Evolutionary conservation across 2,329 filamentous ascomycete genomes (phyloP), one percentile per base, ranked within the genome.

Genomic region (Chalaropsis ovoidea): DNA sequence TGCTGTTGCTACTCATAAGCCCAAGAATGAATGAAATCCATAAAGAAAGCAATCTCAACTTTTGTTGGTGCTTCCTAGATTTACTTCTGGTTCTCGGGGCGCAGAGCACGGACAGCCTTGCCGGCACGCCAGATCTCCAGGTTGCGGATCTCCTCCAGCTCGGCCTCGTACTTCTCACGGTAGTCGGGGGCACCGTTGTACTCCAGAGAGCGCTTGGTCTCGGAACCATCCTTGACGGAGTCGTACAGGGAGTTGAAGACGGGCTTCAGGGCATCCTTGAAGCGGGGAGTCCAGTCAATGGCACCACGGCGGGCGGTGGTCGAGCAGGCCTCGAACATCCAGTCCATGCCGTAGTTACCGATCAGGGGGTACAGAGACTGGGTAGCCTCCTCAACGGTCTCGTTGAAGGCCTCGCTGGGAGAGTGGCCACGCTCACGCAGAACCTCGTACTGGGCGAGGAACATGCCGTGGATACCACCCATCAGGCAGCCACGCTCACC

Each of bases 381-480:
- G 64, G 94, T 99, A 71, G 94, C 94, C 85, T 99, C 94, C 85
- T 99, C 94, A 72, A 99, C 94, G 71, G 94, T 99, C 90, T 99
- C 94, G 86, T 99, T 99, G 88, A 99, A 99, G 71, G 94, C 94
- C 82, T 99, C 94, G 73, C 88, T 93, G 77, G 94, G 94, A 80
- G 84, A 89, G 87, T 99, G 94, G 79, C 94, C 94, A 72, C 89
- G 88, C 87, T 99, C 94, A 76, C 94, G 92, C 79, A 99, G 92
- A 72, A 99, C 94, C 85, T 99, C 94, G 85, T 99, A 99, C 83
- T 99, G 94, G 69, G 94, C 94, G 72, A 99, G 90, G 89, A 99
- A 99, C 94, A 99, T 99, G 77, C 94, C 94, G 86, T 99, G 94
- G 80, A 99, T 99, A 79, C 94, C 94, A 73, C 94, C 94, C 94